Base-by-base conservation (phyloP, 179 eudicot genomes). In the Carnegiea gigantea region DNA sequence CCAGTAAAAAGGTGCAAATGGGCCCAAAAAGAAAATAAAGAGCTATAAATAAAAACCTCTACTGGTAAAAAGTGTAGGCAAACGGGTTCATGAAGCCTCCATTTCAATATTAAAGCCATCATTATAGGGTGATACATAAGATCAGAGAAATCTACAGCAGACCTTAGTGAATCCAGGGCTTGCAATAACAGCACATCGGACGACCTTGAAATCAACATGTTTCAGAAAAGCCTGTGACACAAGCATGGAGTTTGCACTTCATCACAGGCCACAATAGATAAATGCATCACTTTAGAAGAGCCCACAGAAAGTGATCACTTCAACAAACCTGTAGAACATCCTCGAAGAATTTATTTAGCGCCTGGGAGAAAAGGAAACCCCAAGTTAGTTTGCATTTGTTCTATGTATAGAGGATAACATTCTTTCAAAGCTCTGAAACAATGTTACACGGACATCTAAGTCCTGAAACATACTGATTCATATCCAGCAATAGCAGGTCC, bases 81-180 rank as follows among this genome's bases (percentile, higher is more conserved):
- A 64, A 26, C 18, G 73, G 36, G 46, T 70, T 70, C 46, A 70
- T 68, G 43, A 28, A 30, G 40, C 73, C 73, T 26, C 40, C 2
- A 15, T 9, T 18, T 15, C 62, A 57, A 40, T 30, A 30, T 28
- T 68, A 6, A 30, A 26, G 13, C 40, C 8, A 30, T 36, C 43
- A 68, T 11, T 30, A 30, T 65, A 65, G 1, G 33, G 18, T 28
- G 14, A 65, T 62, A 30, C 21, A 70, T 11, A 15, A 70, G 73
- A 70, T 30, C 73, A 17, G 36, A 48, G n/a, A 75, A 76, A 17
- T 53, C 4, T 76, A 20, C 26, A 33, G 44, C 76, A 73, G 44
- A 94, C 99, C 98, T 88, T 94, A 30, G 99, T 95, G 82, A 95
- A 95, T 77, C 99, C 99, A 67, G 99, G 97, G 85, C 99, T 95